phyloP scores from a whole-genome alignment of 1,284 basidiomycete genomes.

The Heterobasidion occidentale region DNA sequence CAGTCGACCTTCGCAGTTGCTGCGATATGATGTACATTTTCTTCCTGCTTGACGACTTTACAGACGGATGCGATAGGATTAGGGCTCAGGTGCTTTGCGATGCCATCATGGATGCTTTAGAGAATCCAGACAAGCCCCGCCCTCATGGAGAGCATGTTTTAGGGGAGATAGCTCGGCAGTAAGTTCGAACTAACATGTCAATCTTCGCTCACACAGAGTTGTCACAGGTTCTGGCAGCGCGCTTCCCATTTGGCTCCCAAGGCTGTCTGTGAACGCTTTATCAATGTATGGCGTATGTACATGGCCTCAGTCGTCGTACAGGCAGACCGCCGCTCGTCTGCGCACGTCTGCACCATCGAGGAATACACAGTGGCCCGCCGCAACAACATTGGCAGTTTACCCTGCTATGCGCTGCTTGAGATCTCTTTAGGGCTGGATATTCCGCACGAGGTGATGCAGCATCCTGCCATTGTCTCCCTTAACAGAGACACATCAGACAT shows the following conservation, averaged over 20 bases:
- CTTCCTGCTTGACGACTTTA: slow-evolving; percentile 24
- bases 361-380: slow-evolving; percentile 29
- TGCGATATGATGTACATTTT: slow-evolving; percentile 23
- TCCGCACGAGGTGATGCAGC: slow-evolving; percentile 28
- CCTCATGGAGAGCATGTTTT: slow-evolving; percentile 12
- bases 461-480: slow-evolving; percentile 28
- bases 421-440: slow-evolving; percentile 24
- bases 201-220: neutral
- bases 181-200: slow-evolving; percentile 11
- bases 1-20: slow-evolving; percentile 1
- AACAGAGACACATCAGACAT: slow-evolving; percentile 25
- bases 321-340: slow-evolving; percentile 25
- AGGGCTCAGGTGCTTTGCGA: slow-evolving; percentile 9
- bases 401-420: slow-evolving; percentile 28
- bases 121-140: slow-evolving; percentile 11
- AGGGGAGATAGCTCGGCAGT: slow-evolving; percentile 14
- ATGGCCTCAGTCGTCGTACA: slow-evolving; percentile 31
- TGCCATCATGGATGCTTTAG: slow-evolving; percentile 21
- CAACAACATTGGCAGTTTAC: slow-evolving; percentile 30
- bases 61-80: slow-evolving; percentile 17
- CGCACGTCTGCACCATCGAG: slow-evolving; percentile 24
- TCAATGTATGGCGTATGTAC: slow-evolving; percentile 27
- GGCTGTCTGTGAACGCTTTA: slow-evolving; percentile 25
- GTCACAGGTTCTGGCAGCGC: slow-evolving; percentile 27
- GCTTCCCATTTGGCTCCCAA: slow-evolving; percentile 23